Base-by-base conservation (phyloP, 495 filamentous ascomycete genomes). In the Aspergillus haitiensis region DNA sequence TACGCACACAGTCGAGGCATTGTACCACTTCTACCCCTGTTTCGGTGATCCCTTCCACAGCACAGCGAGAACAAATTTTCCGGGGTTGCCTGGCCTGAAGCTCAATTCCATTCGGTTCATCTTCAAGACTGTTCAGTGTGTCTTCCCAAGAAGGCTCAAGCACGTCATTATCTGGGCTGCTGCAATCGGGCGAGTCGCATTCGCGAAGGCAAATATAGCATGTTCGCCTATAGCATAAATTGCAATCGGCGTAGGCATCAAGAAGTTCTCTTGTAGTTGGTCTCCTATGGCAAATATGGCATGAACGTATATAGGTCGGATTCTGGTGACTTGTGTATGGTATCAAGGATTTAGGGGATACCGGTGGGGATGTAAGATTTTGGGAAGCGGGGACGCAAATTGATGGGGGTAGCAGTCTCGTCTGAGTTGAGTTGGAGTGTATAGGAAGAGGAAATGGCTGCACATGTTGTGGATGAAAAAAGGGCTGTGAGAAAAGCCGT, bases 121-220 rank as follows among this genome's bases (percentile, higher is more conserved):
- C 55, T 7, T 62, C 47, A 0, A 62, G 21, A 10, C 33, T 44
- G 44, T 53, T 48, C 7, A 27, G 40, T 18, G 39, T 2, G 57
- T 56, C 46, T 61, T 40, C 39, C 54, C 53, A 51, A 40, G 35
- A 6, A 39, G 42, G 15, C 31, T 46, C 16, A 18, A 44, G 37
- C 35, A 42, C 35, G 7, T 36, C 33, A 21, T 32, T 52, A 13
- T 27, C 40, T 5, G 49, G 56, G 2, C 66, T 64, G n/a, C 56
- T 47, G 56, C 75, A 79, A 42, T 64, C 50, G 15, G 55, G 13
- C 8, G 69, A 67, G 55, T 77, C 72, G 59, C 81, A 84, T 52
- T 79, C 72, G 40, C 81, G 71, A 15, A 84, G 70, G 67, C 80
- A 84, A 47, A 84, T 77, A 56, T 75, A 82, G 60, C 81, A 84